A percentile compares a stretch with the other conserved stretches of the same genome.
phyloP scores from a whole-genome alignment of 116 monocot species.

The Iris pallida region DNA sequence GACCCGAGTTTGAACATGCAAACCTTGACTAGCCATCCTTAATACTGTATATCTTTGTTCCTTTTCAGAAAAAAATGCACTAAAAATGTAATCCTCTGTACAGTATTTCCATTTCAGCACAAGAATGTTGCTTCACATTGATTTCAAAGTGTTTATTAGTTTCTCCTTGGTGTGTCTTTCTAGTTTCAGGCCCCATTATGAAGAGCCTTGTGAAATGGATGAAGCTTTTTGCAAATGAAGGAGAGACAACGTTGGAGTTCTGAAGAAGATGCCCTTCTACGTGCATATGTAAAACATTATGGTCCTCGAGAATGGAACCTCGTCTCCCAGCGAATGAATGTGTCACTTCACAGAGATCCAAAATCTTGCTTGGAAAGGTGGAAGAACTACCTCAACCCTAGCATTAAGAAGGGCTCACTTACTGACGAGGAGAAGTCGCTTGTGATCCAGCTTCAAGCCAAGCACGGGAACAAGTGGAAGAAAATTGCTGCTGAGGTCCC shows the following conservation, averaged over 20 bases:
- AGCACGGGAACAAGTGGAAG: constrained; percentile 66
- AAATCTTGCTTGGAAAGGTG: constrained; percentile 57
- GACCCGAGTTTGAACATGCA: too few relatives aligned
- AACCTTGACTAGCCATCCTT: too few relatives aligned
- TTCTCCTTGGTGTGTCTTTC: not conserved
- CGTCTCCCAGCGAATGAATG: constrained; percentile 38
- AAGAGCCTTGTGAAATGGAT: constrained; percentile 11
- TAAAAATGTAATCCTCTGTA: too few relatives aligned
- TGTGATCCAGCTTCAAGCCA: constrained; percentile 39
- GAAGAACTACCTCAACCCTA: constrained; percentile 59
- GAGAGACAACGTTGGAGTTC: constrained; percentile 41
- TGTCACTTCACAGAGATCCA: constrained; percentile 41
- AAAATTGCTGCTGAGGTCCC: constrained; percentile 45
- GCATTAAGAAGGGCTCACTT: constrained; percentile 49
- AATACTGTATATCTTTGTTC: too few relatives aligned
- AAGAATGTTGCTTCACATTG: too few relatives aligned
- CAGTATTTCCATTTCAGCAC: too few relatives aligned
- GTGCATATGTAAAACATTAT: constrained; percentile 32
- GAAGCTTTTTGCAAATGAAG: constrained; percentile 31
- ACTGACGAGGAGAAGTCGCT: constrained; percentile 45
- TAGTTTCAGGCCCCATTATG: constrained; percentile 7
- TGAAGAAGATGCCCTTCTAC: constrained; percentile 40
- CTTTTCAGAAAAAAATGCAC: too few relatives aligned
- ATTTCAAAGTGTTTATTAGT: not conserved
- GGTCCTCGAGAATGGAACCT: constrained; percentile 46